Evolutionary conservation across 1,139 yeast genomes (phyloP).

Genomic region (Blastobotrys illinoisensis): DNA sequence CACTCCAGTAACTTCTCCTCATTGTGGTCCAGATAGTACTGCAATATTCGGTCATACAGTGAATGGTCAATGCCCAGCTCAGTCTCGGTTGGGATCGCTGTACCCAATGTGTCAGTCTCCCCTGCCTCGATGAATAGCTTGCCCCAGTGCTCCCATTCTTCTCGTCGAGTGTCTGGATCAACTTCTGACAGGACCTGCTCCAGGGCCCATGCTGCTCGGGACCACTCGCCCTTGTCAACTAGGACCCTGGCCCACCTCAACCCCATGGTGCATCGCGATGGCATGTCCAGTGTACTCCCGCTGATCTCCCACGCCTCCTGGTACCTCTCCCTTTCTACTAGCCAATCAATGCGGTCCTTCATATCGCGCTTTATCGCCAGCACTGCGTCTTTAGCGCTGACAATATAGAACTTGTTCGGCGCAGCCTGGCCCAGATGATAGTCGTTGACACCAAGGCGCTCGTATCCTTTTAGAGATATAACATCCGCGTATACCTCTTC

Average conservation of each 20-base stretch:
- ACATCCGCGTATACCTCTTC: conserved; percentile 83
- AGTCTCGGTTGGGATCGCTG: conserved; percentile 46
- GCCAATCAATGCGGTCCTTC: conserved; percentile 72
- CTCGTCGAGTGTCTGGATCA: conserved; percentile 15
- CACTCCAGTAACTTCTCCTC: conserved; percentile 36
- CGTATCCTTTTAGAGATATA: conserved; percentile 55
- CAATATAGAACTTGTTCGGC: conserved; percentile 50
- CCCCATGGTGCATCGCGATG: conserved; percentile 57
- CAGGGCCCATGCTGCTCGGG: conserved; percentile 49
- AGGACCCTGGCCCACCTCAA: conserved; percentile 55
- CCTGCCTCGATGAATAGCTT: conserved; percentile 47
- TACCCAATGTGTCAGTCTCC: conserved; percentile 46
- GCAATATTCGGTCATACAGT: conserved; percentile 50
- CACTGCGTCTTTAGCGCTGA: conserved; percentile 80
- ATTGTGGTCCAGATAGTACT: conserved; percentile 43
- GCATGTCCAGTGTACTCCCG: conserved; percentile 46
- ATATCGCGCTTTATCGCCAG: conserved; percentile 64
- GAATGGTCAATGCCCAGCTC: conserved; percentile 37
- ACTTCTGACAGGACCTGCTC: conserved; percentile 35
- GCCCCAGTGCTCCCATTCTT: conserved; percentile 68
- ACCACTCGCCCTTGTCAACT: conserved; percentile 48
- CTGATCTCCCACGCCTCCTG: conserved; percentile 76
- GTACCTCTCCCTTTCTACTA: conserved; percentile 46
- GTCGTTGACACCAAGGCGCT: conserved; percentile 71
- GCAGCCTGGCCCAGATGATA: conserved; percentile 44